phyloP scores from a whole-genome alignment of 2,329 filamentous ascomycete species.

The Xylaria arbuscula region DNA sequence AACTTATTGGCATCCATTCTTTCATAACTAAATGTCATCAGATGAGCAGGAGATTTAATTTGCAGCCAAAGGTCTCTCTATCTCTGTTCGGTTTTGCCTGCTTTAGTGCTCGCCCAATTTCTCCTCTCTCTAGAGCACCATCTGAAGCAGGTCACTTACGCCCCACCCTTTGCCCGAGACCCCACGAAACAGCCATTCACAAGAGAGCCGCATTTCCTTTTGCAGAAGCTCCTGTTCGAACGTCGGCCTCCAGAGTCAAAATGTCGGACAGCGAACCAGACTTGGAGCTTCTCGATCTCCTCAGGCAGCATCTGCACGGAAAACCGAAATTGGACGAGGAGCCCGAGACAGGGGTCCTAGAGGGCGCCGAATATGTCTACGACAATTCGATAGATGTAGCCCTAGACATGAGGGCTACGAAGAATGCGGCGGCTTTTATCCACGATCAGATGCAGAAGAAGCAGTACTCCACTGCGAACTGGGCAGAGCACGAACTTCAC shows the following conservation, averaged over 20 bases:
- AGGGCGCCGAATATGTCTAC: constrained; percentile 86
- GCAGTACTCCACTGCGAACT: constrained; percentile 83
- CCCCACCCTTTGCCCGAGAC: constrained; percentile 25
- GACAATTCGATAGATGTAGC: constrained; percentile 94
- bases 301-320: constrained; percentile 81
- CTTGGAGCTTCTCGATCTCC: constrained; percentile 84
- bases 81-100: neutral
- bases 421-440: constrained; percentile 82
- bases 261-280: constrained; percentile 96
- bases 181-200: constrained; percentile 17
- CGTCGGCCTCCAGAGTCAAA: constrained; percentile 7
- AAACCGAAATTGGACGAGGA: constrained; percentile 65
- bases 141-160: constrained; percentile 5
- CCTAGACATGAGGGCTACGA: constrained; percentile 83
- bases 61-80: neutral
- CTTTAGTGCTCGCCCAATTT: neutral
- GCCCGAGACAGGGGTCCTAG: constrained; percentile 83
- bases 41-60: constrained; percentile 16
- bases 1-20: neutral
- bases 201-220: neutral
- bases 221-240: neutral
- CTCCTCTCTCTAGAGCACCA: neutral
- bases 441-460: constrained; percentile 85
- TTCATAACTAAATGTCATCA: neutral
- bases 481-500: constrained; percentile 90